These are phyloP conservation scores for Colletotrichum siamense DNA, from an alignment of 2,329 filamentous ascomycete species.

Conservation along the genomic window DNA sequence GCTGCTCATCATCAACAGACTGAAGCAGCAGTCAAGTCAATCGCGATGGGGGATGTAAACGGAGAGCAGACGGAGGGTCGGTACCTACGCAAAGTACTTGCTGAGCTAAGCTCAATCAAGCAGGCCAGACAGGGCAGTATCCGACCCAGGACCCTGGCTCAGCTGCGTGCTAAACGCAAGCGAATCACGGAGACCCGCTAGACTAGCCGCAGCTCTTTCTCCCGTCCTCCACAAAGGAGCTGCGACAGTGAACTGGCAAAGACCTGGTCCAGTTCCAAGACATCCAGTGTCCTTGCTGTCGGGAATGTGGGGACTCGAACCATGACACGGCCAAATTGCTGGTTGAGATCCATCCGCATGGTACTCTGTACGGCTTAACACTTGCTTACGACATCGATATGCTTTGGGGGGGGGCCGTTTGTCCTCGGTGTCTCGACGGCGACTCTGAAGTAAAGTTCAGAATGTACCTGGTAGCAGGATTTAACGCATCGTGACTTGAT, in stretches of 20 bases:
- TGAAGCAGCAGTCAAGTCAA: not conserved
- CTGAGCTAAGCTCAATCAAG: not conserved
- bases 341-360: not conserved
- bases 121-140: not conserved
- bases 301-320: conserved; percentile 7
- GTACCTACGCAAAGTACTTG: not conserved
- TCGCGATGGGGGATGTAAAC: not conserved
- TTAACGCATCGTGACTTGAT: not conserved
- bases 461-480: not conserved
- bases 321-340: not conserved
- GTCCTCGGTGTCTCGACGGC: not conserved
- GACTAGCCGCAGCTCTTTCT: not conserved
- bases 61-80: not conserved
- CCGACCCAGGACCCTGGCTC: conserved; percentile 6
- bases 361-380: not conserved
- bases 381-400: not conserved
- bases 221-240: not conserved
- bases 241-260: not conserved
- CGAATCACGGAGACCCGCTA: not conserved
- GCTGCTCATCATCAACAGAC: not conserved
- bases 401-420: not conserved
- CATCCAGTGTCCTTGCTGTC: not conserved
- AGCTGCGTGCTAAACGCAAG: not conserved
- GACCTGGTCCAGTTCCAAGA: not conserved
- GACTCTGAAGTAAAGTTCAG: not conserved